Evolutionary conservation across 108 stramenopile species (phyloP), one percentile per base, ranked within the genome.

Genomic region (Conticribra weissflogii): DNA sequence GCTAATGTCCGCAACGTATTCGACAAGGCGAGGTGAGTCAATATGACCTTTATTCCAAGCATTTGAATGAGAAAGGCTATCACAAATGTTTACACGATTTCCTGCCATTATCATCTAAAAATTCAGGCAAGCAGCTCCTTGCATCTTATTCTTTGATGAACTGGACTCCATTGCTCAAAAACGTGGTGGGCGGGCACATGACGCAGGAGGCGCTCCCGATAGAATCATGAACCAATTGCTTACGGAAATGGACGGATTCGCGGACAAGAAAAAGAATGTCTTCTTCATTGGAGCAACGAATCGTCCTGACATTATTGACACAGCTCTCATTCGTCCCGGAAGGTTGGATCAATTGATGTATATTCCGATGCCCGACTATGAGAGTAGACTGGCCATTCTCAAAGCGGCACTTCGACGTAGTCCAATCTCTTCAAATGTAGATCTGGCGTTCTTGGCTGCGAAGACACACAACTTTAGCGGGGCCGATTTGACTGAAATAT

Each of bases 91-190:
- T n/a, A n/a, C n/a, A n/a, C n/a, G n/a, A n/a, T n/a, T n/a, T n/a
- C n/a, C n/a, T n/a, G n/a, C n/a, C n/a, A n/a, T n/a, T n/a, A n/a
- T n/a, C n/a, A n/a, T n/a, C n/a, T n/a, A n/a, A n/a, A n/a, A n/a
- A n/a, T n/a, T n/a, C n/a, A n/a, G n/a, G 9, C 83, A 87, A 1
- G 88, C 89, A 8, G 85, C 83, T 56, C 91, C 91, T 0, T 97
- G 96, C 69, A 94, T 99, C 57, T 80, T 99, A 8, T 97, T 99
- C 86, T 98, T 99, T 72, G 98, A 99, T 73, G 98, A 99, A 66
- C 91, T 99, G 53, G 97, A 99, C 68, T 95, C 97, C 15, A 91
- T 99, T 50, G 97, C 97, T 33, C 87, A 86, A 76, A 89, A 82
- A 74, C 90, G 93, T 68, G 89, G 87, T 59, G 92, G 72, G 17